Conservation (phyloP, 2,329 filamentous ascomycete species). For the Blumeriella jaapii region DNA sequence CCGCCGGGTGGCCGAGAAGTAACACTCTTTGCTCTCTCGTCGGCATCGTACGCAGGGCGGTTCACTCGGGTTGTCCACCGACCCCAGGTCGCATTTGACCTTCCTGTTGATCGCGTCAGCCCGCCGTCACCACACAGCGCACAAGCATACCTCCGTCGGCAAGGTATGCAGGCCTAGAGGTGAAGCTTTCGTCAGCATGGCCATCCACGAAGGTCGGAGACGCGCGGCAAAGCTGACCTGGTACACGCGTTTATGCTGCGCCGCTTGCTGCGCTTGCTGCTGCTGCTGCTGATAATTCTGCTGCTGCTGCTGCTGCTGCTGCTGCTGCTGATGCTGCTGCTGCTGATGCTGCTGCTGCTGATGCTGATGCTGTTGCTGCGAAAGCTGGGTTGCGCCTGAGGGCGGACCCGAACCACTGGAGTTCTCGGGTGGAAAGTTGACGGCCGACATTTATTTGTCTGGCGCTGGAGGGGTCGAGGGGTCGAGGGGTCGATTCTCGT, state of each 20-base stretch:
- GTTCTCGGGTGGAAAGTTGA: no score
- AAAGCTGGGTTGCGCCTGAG: no score
- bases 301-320: not conserved
- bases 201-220: not conserved
- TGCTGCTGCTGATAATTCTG: conserved; percentile 5
- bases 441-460: no score
- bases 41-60: conserved; percentile 90
- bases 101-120: conserved; percentile 27
- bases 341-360: no score
- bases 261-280: conserved; percentile 13
- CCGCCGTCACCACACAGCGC: not conserved
- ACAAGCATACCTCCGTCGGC: conserved; percentile 31
- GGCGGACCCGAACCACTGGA: no score
- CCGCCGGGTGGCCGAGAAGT: conserved; percentile 86
- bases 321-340: no score
- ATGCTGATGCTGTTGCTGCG: no score
- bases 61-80: conserved; percentile 87
- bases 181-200: no score
- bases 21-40: conserved; percentile 92
- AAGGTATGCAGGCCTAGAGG: conserved; percentile 40
- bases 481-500: no score
- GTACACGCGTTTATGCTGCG: conserved; percentile 29
- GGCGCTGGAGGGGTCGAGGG: no score
- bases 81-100: conserved; percentile 46
- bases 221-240: conserved; percentile 4